Conservation (phyloP, 352 stramenopile genomes). For the Pythium phragmiticola region DNA sequence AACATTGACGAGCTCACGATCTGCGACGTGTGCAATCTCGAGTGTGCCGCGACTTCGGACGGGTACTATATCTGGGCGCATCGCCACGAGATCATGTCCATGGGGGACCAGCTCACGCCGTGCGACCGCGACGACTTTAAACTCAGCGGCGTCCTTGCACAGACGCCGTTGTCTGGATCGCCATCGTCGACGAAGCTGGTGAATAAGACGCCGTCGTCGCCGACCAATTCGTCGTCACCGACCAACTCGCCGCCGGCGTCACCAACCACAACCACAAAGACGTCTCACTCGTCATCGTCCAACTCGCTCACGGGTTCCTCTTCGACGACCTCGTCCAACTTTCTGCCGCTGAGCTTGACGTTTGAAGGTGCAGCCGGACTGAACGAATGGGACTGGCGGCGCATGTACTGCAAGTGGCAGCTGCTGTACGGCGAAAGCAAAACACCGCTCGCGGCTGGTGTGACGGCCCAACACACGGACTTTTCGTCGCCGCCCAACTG, state of each 20-base stretch:
- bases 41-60: conserved; percentile 22
- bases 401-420: conserved; percentile 29
- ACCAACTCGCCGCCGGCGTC: conserved; percentile 3
- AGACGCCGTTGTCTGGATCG: neutral
- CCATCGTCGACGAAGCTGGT: neutral
- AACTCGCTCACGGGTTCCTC: conserved; percentile 2
- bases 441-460: conserved; percentile 7
- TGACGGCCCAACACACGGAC: conserved; percentile 11
- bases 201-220: neutral
- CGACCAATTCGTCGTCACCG: conserved; percentile 10
- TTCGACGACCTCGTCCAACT: conserved; percentile 4
- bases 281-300: conserved; percentile 2
- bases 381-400: conserved; percentile 22
- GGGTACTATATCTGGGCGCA: conserved; percentile 27
- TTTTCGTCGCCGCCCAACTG: conserved; percentile 8
- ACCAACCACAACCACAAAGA: neutral
- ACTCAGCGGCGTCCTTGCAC: conserved; percentile 7
- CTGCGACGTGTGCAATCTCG: conserved; percentile 22
- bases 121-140: conserved; percentile 26
- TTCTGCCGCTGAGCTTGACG: conserved; percentile 9
- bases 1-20: conserved; percentile 29
- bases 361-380: conserved; percentile 8
- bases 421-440: conserved; percentile 14
- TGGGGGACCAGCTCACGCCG: conserved; percentile 25
- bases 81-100: conserved; percentile 26